Evolutionary conservation across 768 basidiomycete genomes (phyloP).

Genomic region (Suillus sp.): DNA sequence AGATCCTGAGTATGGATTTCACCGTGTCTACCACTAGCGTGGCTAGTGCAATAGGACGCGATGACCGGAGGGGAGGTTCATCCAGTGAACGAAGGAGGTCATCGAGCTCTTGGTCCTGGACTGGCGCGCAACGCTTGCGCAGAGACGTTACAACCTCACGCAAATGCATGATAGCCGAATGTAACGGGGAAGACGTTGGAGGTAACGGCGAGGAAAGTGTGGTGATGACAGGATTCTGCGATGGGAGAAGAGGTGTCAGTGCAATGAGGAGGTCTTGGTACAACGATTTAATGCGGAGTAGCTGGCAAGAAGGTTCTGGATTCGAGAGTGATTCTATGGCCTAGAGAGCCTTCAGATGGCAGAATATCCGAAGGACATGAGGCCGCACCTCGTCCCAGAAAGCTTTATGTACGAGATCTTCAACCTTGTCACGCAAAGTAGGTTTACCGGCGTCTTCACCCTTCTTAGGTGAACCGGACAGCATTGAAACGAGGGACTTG

Average conservation of each 20-base stretch:
- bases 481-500: constrained; percentile 70
- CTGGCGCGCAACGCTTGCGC: constrained; percentile 65
- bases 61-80: constrained; percentile 29
- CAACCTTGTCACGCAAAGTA: constrained; percentile 50
- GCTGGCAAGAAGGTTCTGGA: constrained; percentile 57
- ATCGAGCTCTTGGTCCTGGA: constrained; percentile 59
- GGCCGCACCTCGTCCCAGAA: constrained; percentile 74
- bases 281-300: constrained; percentile 57
- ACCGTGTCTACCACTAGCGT: constrained; percentile 48
- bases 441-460: constrained; percentile 24
- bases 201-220: constrained; percentile 60
- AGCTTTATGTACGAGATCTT: constrained; percentile 53
- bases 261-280: constrained; percentile 55
- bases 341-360: constrained; percentile 40
- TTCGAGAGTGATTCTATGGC: constrained; percentile 57
- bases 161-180: constrained; percentile 55
- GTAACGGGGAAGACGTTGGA: constrained; percentile 69
- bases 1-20: constrained; percentile 50
- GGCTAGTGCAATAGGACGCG: constrained; percentile 41
- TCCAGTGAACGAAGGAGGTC: constrained; percentile 39
- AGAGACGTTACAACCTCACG: constrained; percentile 55
- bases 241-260: constrained; percentile 60
- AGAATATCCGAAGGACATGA: constrained; percentile 11
- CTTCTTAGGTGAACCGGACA: constrained; percentile 37
- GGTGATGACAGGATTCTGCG: constrained; percentile 49